Conservation (phyloP, 2,329 filamentous ascomycete species). For the Xylariaceae sp. region DNA sequence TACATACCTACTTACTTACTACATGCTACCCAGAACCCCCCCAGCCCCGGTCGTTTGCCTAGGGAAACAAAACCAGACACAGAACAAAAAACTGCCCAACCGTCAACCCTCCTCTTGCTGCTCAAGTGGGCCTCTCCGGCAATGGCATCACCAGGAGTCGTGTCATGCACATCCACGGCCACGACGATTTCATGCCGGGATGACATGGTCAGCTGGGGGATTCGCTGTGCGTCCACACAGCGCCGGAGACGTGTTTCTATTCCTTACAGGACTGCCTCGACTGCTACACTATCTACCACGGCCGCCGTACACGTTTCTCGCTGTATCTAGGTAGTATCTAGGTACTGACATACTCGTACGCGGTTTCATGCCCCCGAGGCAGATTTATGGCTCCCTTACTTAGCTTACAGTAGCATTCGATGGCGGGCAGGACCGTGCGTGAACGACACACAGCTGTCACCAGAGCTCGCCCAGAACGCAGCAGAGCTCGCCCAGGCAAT, state of each 20-base stretch:
- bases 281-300: neutral
- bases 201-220: neutral
- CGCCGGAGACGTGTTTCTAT: neutral
- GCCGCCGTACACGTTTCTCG: neutral
- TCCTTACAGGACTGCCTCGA: neutral
- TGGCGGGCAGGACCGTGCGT: neutral
- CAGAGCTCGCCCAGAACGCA: no score
- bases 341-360: no score
- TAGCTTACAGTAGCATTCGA: neutral
- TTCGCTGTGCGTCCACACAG: neutral
- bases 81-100: neutral
- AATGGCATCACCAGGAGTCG: neutral
- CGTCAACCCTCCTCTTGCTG: neutral
- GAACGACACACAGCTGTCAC: neutral
- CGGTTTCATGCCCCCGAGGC: neutral
- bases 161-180: neutral
- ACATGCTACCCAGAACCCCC: no score
- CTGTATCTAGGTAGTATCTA: neutral
- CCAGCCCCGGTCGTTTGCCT: neutral
- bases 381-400: neutral
- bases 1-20: no score
- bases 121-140: neutral
- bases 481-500: neutral
- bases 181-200: neutral
- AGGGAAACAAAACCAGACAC: no score